Conservation (phyloP, 179 eudicot genomes). For the Camellia oleifera region DNA sequence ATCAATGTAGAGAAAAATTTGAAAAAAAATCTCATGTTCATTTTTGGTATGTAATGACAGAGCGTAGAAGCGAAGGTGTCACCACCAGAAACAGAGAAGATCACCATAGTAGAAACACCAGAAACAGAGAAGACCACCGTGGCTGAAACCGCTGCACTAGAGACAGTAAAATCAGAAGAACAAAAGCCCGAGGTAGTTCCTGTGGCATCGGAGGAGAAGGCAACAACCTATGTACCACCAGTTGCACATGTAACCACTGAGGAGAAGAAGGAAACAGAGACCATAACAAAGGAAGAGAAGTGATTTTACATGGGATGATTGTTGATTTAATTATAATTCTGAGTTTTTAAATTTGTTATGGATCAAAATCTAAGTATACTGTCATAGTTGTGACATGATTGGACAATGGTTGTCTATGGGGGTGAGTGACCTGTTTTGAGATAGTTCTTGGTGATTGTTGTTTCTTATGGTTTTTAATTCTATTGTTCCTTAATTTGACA, state of each 20-base stretch:
- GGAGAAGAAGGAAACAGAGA: neutral
- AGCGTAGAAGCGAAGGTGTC: slow-evolving; percentile 5
- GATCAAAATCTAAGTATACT: no score
- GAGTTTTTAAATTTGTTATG: no score
- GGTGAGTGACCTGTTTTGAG: no score
- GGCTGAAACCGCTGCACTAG: neutral
- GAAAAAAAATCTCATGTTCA: neutral
- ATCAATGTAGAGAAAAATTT: neutral
- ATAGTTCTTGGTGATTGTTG: no score
- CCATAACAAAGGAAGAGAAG: neutral
- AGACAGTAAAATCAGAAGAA: neutral
- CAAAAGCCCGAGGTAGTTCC: neutral
- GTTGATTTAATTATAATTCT: no score
- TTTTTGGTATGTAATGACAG: neutral
- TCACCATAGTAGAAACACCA: neutral
- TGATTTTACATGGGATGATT: no score
- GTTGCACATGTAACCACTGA: neutral
- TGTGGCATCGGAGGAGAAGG: neutral
- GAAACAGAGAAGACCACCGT: neutral
- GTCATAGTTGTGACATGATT: no score
- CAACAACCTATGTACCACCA: neutral
- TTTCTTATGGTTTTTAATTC: no score
- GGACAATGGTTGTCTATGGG: no score
- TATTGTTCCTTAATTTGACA: no score
- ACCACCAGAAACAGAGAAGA: neutral